phyloP scores from a whole-genome alignment of 495 filamentous ascomycete genomes.

The Penicillium crystallinum region DNA sequence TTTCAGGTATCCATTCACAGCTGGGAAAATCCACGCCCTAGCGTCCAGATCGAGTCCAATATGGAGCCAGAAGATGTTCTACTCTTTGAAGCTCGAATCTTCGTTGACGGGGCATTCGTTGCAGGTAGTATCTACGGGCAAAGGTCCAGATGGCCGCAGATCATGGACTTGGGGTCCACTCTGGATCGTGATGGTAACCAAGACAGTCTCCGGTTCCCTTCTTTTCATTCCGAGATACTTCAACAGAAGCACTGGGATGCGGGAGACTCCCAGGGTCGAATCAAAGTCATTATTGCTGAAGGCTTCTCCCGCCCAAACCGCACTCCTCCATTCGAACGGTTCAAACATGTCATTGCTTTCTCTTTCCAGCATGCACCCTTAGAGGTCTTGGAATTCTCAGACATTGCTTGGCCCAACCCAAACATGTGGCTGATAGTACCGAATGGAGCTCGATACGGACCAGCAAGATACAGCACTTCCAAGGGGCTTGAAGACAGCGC shows the following conservation, averaged over 20 bases:
- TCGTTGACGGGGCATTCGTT: conserved; percentile 63
- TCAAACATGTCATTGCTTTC: conserved; percentile 71
- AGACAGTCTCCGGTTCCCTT: conserved; percentile 64
- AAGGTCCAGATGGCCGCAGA: conserved; percentile 55
- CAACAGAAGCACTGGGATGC: conserved; percentile 69
- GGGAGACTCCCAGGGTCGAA: conserved; percentile 62
- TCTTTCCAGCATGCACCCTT: conserved; percentile 84
- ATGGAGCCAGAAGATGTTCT: conserved; percentile 56
- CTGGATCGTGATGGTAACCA: conserved; percentile 57
- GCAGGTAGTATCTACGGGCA: conserved; percentile 53
- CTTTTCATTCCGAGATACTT: conserved; percentile 67
- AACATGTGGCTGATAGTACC: conserved; percentile 59
- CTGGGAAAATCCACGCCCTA: conserved; percentile 66
- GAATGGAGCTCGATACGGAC: conserved; percentile 32
- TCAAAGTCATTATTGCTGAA: conserved; percentile 75
- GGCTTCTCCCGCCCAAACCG: conserved; percentile 51
- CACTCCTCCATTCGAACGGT: conserved; percentile 57
- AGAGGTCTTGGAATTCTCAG: conserved; percentile 70
- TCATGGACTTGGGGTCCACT: conserved; percentile 37
- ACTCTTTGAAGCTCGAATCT: conserved; percentile 63
- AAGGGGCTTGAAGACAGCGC: conserved; percentile 32
- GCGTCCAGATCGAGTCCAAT: conserved; percentile 53
- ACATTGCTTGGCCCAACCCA: conserved; percentile 80
- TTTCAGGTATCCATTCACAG: conserved; percentile 79
- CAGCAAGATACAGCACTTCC: conserved; percentile 17